Evolutionary conservation across 1,284 basidiomycete genomes (phyloP).

Genomic region (Waitea zeae): DNA sequence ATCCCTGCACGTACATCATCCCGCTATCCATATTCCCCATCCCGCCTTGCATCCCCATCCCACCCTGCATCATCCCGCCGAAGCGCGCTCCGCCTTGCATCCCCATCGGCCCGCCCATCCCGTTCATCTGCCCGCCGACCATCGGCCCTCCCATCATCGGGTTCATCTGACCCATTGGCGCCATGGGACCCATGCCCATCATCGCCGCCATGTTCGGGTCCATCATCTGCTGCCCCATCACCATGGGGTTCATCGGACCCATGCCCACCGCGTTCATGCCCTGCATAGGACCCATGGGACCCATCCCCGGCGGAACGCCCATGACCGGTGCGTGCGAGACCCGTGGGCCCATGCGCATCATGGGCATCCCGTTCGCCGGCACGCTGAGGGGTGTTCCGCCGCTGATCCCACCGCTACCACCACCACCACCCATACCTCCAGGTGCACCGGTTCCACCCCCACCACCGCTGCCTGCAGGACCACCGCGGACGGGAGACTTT

Average conservation of each 20-base stretch:
- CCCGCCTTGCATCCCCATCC: slow-evolving; percentile 8
- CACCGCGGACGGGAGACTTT: slow-evolving; percentile 58
- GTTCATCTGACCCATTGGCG: slow-evolving; percentile 10
- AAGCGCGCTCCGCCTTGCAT: slow-evolving; percentile 7
- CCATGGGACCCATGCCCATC: slow-evolving; percentile 8
- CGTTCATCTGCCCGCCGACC: slow-evolving; percentile 7
- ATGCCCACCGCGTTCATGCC: slow-evolving; percentile 13
- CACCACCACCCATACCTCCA: slow-evolving; percentile 11
- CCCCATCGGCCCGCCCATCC: slow-evolving; percentile 11
- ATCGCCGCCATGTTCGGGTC: slow-evolving; percentile 9
- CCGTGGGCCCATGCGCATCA: slow-evolving; percentile 1
- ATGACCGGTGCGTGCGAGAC: slow-evolving; percentile 1
- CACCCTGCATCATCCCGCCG: slow-evolving; percentile 8
- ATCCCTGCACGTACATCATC: slow-evolving; percentile 9
- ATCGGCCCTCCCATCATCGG: slow-evolving; percentile 11
- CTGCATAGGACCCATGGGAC: slow-evolving; percentile 1
- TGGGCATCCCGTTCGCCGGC: slow-evolving; percentile 8
- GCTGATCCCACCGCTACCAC: slow-evolving; percentile 7
- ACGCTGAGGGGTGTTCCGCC: slow-evolving; percentile 10
- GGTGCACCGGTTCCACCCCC: slow-evolving; percentile 4
- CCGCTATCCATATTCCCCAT: slow-evolving; percentile 10
- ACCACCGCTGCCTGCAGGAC: slow-evolving; percentile 9
- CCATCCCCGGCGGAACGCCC: slow-evolving; percentile 6
- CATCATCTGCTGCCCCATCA: slow-evolving; percentile 14
- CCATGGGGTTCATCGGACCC: slow-evolving; percentile 6